Conservation (phyloP, 495 filamentous ascomycete genomes). For the Jackrogersella multiformis region DNA sequence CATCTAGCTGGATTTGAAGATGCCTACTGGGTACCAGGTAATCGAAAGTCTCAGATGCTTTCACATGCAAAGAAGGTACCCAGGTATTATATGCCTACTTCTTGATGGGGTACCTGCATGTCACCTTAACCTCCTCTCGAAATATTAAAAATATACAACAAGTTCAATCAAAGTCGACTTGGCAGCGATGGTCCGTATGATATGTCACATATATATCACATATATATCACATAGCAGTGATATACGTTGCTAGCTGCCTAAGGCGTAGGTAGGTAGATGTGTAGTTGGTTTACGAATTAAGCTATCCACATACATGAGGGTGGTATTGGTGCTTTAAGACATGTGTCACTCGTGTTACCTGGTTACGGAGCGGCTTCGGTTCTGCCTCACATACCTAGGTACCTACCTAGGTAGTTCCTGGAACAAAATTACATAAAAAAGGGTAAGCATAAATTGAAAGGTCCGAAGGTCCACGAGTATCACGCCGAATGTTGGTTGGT, state of each 20-base stretch:
- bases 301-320: constrained; percentile 19
- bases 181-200: background rate
- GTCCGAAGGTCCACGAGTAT: background rate
- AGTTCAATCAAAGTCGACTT: constrained; percentile 3
- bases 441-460: constrained; percentile 9
- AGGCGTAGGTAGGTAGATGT: background rate
- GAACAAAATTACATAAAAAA: constrained; percentile 15
- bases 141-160: constrained; percentile 3
- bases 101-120: constrained; percentile 14
- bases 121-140: constrained; percentile 1
- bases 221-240: background rate
- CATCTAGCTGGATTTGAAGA: background rate
- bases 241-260: constrained; percentile 5
- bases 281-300: constrained; percentile 6
- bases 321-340: constrained; percentile 28
- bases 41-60: constrained; percentile 7
- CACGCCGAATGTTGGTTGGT: constrained; percentile 2
- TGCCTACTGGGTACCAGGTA: too few species aligned
- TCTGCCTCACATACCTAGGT: too few species aligned
- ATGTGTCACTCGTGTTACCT: constrained; percentile 19
- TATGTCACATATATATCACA: background rate
- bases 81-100: background rate
- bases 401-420: constrained; percentile 1
- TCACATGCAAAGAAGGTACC: constrained; percentile 8
- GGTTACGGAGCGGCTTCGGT: constrained; percentile 18